phyloP scores from a whole-genome alignment of 257 asterid genomes.

The Solanum bulbocastanum region DNA sequence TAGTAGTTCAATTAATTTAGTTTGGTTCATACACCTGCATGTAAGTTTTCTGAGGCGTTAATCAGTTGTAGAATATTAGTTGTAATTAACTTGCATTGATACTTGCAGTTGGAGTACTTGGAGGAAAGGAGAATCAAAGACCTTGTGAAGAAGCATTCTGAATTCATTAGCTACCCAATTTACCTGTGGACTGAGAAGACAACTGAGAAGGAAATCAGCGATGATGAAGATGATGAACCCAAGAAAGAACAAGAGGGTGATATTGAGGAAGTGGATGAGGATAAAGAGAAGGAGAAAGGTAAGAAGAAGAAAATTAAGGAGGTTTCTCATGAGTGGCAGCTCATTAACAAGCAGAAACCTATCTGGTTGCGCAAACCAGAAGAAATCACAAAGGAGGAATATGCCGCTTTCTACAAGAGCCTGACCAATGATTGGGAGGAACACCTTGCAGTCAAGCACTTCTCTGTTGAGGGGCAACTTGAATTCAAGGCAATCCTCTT shows the following conservation, averaged over 20 bases:
- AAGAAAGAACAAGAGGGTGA: conserved; percentile 5
- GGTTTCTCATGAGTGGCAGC: conserved; percentile 10
- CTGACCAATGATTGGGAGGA: conserved; percentile 8
- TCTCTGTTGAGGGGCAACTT: conserved; percentile 6
- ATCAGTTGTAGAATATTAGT: neutral
- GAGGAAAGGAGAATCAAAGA: conserved; percentile 8
- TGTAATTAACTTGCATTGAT: neutral
- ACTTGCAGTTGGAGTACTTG: conserved; percentile 8
- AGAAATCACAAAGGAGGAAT: conserved; percentile 5
- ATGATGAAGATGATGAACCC: conserved; percentile 10
- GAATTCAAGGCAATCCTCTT: neutral
- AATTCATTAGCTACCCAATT: conserved; percentile 12
- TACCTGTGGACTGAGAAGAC: conserved; percentile 7
- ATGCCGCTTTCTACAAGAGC: conserved; percentile 8
- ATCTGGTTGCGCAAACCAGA: conserved; percentile 11
- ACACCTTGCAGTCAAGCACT: neutral
- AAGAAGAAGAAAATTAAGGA: conserved; percentile 7
- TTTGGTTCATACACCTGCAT: neutral
- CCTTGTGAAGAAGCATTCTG: conserved; percentile 5
- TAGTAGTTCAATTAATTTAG: neutral
- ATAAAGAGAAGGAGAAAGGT: conserved; percentile 3
- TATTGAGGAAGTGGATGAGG: conserved; percentile 5
- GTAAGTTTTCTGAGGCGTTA: neutral
- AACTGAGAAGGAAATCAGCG: conserved; percentile 1
- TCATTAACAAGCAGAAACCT: conserved; percentile 10